Evolutionary conservation across 2,329 filamentous ascomycete genomes (phyloP), one percentile per base, ranked within the genome.

Genomic region (Neofusicoccum kwambonambiense): DNA sequence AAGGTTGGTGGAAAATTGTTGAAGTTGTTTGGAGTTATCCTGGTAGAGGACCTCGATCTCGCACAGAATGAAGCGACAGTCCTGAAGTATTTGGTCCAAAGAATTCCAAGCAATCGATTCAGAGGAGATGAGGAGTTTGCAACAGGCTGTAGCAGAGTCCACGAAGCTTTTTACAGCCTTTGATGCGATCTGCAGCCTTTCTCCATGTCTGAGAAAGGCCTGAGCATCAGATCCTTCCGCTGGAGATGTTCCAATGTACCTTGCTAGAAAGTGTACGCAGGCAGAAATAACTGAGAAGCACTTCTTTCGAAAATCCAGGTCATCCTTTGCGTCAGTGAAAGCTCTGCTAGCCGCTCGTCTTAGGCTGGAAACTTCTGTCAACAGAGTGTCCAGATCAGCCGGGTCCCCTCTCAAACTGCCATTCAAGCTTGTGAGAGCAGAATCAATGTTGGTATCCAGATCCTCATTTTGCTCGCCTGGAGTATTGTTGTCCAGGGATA

Each of bases 81-180:
- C 73, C 61, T 76, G 73, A 7, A 78, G 65, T 15, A 75, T 66
- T 1, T 54, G 56, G 65, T 78, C 73, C 11, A 78, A 44, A 19
- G 71, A 67, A 52, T 72, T 71, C 74, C 75, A 79, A 9, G 69
- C 65, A 4, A 71, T 63, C 17, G 68, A 65, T 17, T 50, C 49
- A 4, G 68, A 67, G 6, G 68, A 66, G 9, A 75, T 65, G 2
- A 67, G 67, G 4, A 67, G 68, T 65, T 75, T 78, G 54, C 72
- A 76, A 58, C 75, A 75, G 5, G 72, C 65, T 27, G 74, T 64
- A 1, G 72, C 70, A 13, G 77, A 78, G 49, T 79, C 77, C 4
- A 77, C 57, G 37, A 73, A 74, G 27, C 72, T 73, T 68, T 77
- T 76, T 15, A 67, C 61, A 15, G 70, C 70, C 63, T 73, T 77